Base-by-base conservation (phyloP, 306 rosid genomes). In the Psophocarpus tetragonolobus region DNA sequence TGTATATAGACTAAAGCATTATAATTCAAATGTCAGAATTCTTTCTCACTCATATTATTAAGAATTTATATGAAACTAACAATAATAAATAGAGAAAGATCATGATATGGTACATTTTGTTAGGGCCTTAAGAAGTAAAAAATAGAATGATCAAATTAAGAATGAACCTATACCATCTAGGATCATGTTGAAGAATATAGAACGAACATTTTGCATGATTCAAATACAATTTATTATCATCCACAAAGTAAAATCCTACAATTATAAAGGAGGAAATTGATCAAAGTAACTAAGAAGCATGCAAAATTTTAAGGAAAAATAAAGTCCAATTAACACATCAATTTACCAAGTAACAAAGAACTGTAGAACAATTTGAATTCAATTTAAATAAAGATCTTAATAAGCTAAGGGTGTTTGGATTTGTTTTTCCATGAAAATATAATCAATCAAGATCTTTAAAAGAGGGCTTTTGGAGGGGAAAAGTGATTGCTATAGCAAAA, bases 331-430 rank as follows among this genome's bases (percentile, higher is more conserved):
- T 51, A n/a, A 57, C 24, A 66, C 23, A 5, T 65, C 50, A 51
- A 5, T 35, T 21, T 50, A 11, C 45, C 54, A 21, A 8, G 20
- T 32, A 50, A 75, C 73, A 65, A 65, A 42, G 80, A 27, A 67
- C 32, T 11, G 14, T 30, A 3, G 12, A 32, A 33, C 42, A 70
- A 73, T 65, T 15, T 80, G 9, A 74, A 80, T 29, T 68, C 57
- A 20, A 15, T 7, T 76, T 51, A 36, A 1, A 10, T 11, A 36
- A 12, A 39, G 24, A 66, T 38, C 12, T 38, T 38, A 38, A 38
- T 38, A 38, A 38, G 12, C 8, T 38, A 38, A 38, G 12, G 10
- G 53, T 56, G 68, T 38, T 74, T 27, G 20, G 56, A 74, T 10
- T 42, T 27, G 13, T 56, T 54, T 26, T 54, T 57, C 4, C n/a